Evolutionary conservation across 495 filamentous ascomycete species (phyloP), one percentile per base, ranked within the genome.

Genomic region (Schizothecium vesticola): DNA sequence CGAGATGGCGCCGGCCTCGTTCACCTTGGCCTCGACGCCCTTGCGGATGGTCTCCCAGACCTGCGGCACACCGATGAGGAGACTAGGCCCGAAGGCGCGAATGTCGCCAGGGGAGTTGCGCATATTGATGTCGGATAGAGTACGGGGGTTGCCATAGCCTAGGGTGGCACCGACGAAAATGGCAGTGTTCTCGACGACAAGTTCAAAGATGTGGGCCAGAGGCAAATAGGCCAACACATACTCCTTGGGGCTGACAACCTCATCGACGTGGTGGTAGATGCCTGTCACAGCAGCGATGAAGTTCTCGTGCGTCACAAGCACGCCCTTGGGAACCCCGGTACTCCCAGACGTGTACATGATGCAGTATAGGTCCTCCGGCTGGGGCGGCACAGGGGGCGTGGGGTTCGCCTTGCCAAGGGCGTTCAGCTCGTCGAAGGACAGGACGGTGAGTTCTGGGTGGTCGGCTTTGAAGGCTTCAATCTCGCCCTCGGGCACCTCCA

Each of bases 321-420:
- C 93, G 66, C 94, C 94, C 78, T 97, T 97, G 6, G 94, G 94
- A 31, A 88, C 83, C 2, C 94, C 94, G 0, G 94, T 97, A 16
- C 93, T 96, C 22, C 94, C 94, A 8, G 91, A 95, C 16, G 94
- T 97, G 80, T 97, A 97, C 83, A 97, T 97, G 79, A 97, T 93
- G 59, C 94, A 97, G 72, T 91, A 87, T 61, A 88, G 83, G 69
- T 96, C 92, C 1, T 87, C 82, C 0, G 91, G 84, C 33, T 79
- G 79, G 2, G 94, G 92, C n/a, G 86, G 84, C 61, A 86, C 86
- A n/a, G 83, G 81, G 11, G 86, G 84, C 29, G 82, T 80, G 28
- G 90, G 89, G 24, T 90, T 85, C 7, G 84, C 80, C 67, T 85
- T 85, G 51, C 94, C 94, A 22, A 96, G 77, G 9, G 70, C 67